phyloP scores from a whole-genome alignment of 352 stramenopile genomes.

The Phytophthora hibernalis region DNA sequence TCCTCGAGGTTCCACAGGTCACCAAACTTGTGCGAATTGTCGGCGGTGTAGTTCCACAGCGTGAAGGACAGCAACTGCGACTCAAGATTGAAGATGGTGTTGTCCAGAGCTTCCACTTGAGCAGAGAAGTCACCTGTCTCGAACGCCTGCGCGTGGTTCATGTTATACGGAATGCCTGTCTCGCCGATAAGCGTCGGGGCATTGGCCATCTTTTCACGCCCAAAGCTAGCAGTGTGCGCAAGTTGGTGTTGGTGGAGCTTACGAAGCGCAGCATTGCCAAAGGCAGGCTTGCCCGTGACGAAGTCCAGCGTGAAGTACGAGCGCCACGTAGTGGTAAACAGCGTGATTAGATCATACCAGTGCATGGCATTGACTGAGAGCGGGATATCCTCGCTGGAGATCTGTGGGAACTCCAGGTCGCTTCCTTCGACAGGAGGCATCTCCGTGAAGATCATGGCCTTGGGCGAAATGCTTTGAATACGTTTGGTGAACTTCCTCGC shows the following conservation, averaged over 20 bases:
- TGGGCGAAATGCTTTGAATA: conserved; percentile 61
- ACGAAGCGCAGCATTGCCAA: conserved; percentile 61
- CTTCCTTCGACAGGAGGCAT: conserved; percentile 76
- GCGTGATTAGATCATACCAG: conserved; percentile 90
- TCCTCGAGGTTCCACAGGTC: conserved; percentile 87
- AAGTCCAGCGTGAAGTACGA: conserved; percentile 80
- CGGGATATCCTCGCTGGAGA: conserved; percentile 54
- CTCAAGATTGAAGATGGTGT: conserved; percentile 67
- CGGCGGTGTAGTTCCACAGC: conserved; percentile 87
- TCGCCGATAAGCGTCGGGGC: conserved; percentile 66
- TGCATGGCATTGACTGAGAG: conserved; percentile 81
- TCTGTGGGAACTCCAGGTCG: conserved; percentile 62
- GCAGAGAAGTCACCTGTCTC: conserved; percentile 51
- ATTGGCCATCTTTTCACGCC: conserved; percentile 44
- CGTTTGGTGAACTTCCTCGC: conserved; percentile 54
- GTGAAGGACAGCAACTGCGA: conserved; percentile 78
- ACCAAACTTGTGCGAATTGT: conserved; percentile 74
- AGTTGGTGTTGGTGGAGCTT: conserved; percentile 65
- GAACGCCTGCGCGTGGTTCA: conserved; percentile 53
- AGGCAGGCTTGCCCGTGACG: conserved; percentile 56
- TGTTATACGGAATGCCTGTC: conserved; percentile 69
- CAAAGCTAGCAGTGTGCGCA: conserved; percentile 54
- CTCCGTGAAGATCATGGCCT: conserved; percentile 80
- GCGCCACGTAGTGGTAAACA: conserved; percentile 76
- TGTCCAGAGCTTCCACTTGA: conserved; percentile 60